Base-by-base conservation (phyloP, 495 filamentous ascomycete species). In the Trichoderma erinaceum region DNA sequence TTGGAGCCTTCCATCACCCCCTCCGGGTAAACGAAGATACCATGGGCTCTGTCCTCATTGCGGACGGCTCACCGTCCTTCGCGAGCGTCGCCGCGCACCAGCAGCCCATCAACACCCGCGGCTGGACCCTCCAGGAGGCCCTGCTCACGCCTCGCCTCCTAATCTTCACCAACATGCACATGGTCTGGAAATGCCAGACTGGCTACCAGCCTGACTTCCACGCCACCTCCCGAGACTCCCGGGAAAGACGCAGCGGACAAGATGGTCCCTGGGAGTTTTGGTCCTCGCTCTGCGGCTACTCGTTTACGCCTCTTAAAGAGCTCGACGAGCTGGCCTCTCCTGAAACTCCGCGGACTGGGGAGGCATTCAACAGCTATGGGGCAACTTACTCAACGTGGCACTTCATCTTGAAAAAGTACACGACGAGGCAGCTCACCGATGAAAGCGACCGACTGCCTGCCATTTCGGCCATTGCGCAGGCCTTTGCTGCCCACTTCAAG, bases 41-140 rank as follows among this genome's bases (percentile, higher is more conserved):
- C 66, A 41, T 41, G 64, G 50, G 35, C 15, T 13, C 63, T 32
- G 29, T 16, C 29, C 29, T 35, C 32, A 21, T 41, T 41, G 29
- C 29, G 27, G 27, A 64, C 1, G 4, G 52, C 52, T 27, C 61
- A 10, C 4, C 61, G 6, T 18, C 27, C 1, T 32, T 18, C 61
- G 61, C 61, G 25, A 38, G 16, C 3, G 25, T 64, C 21, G 4
- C 61, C 21, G 27, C 61, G 16, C 25, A 38, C 61, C 3, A 27
- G 21, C 21, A 64, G 61, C 61, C 46, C 50, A 74, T 74, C 73
- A 73, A 74, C 61, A 73, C 63, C 7, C 70, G 75, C 5, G 75
- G 69, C 4, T 77, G 75, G 75, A 77, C 75, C 18, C 73, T 72
- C 56, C 75, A 77, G 68, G 75, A 77, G 61, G 65, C 70, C 10